Base-by-base conservation (phyloP, 805 yeast genomes). In the Metschnikowia henanensis region DNA sequence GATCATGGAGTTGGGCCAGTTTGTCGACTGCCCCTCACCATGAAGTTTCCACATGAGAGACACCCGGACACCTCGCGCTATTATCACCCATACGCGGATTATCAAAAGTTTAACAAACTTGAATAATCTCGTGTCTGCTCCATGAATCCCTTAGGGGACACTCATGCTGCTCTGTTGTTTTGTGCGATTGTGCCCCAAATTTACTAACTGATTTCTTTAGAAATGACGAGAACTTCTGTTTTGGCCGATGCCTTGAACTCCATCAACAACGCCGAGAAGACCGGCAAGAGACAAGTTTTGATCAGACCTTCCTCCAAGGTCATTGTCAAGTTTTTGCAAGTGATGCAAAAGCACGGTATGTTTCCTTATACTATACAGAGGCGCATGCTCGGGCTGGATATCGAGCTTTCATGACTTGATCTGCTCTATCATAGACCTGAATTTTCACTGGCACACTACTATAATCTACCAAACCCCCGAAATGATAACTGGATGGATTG, bases 401-500 rank as follows among this genome's bases (percentile, higher is more conserved):
- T n/a, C n/a, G n/a, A n/a, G n/a, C n/a, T n/a, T n/a, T n/a, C n/a
- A n/a, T n/a, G n/a, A n/a, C n/a, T n/a, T n/a, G n/a, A n/a, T n/a
- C n/a, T n/a, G n/a, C n/a, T n/a, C n/a, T n/a, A n/a, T n/a, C n/a
- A n/a, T n/a, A n/a, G n/a, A n/a, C n/a, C n/a, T n/a, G n/a, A n/a
- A n/a, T n/a, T n/a, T n/a, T n/a, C n/a, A n/a, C n/a, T n/a, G n/a
- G n/a, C n/a, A n/a, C 25, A 7, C 36, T 16, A 8, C 33, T 32
- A 19, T 41, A 30, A 18, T 12, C 26, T 17, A 32, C 38, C 26
- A 10, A 25, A 16, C 29, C 67, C 68, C 94, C 97, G 96, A 84
- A 82, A 83, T 87, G 95, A 90, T 91, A 90, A 91, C 97, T 91
- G 90, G 97, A 88, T 87, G 95, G 91, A 74, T 70, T 80, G 96